Base-by-base conservation (phyloP, 495 filamentous ascomycete species). In the Neurospora tetraspora region DNA sequence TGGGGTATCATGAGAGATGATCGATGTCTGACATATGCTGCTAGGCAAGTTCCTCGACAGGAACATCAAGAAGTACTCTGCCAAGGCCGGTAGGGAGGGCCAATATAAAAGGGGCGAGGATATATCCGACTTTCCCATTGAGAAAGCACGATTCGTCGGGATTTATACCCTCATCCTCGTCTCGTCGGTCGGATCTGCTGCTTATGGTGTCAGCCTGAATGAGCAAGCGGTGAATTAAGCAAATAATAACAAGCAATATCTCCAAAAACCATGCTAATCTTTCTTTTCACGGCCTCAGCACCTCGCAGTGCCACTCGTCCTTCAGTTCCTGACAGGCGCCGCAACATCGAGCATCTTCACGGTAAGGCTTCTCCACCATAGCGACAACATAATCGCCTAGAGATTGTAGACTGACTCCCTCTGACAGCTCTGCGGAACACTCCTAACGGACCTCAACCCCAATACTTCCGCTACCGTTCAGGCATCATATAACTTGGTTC, bases 371-470 rank as follows among this genome's bases (percentile, higher is more conserved):
- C 27, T 31, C 5, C 5, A 31, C 16, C 3, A 31, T 2, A 61
- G 43, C 16, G 69, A 68, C 43, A 43, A 18, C 37, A 31, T 23
- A 1, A 27, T 27, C 27, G 27, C 27, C 27, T 27, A 27, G 27
- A 27, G 27, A 27, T 2, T 27, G 27, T 27, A 27, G 27, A 27
- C 27, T 27, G 27, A 27, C 27, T 27, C 27, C 27, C 27, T 27
- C 27, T 27, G 27, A 5, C 31, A 61, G 53, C 12, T 61, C 23
- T 61, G 53, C 23, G 53, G 53, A 61, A 83, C 72, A 69, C 79
- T 75, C 47, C 69, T 81, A 14, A 76, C 76, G 4, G 78, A 81
- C 71, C 73, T 81, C 2, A 75, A 81, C 69, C 74, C 77, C 18
- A 71, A 75, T 47, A 36, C 68, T 2, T 76, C 69, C 2, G 72